phyloP scores from a whole-genome alignment of 768 basidiomycete genomes.

The Tricholoma flavovirens region DNA sequence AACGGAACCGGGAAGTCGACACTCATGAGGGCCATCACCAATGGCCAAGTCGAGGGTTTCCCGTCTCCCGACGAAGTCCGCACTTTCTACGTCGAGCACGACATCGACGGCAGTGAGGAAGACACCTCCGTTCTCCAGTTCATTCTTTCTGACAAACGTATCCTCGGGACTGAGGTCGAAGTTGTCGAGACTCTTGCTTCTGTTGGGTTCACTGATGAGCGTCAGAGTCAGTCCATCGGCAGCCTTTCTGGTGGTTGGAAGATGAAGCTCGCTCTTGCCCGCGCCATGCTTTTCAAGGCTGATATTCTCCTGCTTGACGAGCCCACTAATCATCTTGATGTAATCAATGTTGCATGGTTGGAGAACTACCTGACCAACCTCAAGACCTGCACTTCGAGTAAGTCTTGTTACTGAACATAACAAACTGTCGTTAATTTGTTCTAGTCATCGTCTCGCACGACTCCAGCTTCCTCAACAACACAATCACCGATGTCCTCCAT shows the following conservation, averaged over 20 bases:
- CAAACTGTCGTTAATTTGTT: conserved; percentile 8
- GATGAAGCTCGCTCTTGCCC: conserved; percentile 97
- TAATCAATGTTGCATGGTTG: conserved; percentile 96
- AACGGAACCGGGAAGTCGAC: conserved; percentile 98
- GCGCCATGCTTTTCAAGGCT: conserved; percentile 97
- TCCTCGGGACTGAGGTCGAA: conserved; percentile 65
- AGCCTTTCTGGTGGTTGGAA: conserved; percentile 98
- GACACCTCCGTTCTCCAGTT: conserved; percentile 88
- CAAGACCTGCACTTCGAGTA: conserved; percentile 89
- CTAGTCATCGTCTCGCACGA: conserved; percentile 97
- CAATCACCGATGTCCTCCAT: conserved; percentile 96
- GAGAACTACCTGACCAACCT: conserved; percentile 88
- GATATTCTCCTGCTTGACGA: conserved; percentile 96
- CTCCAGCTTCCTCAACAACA: conserved; percentile 96
- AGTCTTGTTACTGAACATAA: neutral
- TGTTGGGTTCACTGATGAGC: conserved; percentile 87
- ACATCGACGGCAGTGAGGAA: conserved; percentile 93
- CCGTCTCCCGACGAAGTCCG: conserved; percentile 95
- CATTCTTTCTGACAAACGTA: conserved; percentile 80
- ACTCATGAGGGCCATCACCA: conserved; percentile 89
- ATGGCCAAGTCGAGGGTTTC: conserved; percentile 96
- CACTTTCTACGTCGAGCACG: conserved; percentile 99
- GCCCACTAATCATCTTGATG: conserved; percentile 96
- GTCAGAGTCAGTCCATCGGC: conserved; percentile 82
- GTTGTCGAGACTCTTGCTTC: conserved; percentile 76